These are phyloP conservation scores for Akebia trifoliata DNA, from an alignment of 164 flowering plant species.

Conservation along the genomic window DNA sequence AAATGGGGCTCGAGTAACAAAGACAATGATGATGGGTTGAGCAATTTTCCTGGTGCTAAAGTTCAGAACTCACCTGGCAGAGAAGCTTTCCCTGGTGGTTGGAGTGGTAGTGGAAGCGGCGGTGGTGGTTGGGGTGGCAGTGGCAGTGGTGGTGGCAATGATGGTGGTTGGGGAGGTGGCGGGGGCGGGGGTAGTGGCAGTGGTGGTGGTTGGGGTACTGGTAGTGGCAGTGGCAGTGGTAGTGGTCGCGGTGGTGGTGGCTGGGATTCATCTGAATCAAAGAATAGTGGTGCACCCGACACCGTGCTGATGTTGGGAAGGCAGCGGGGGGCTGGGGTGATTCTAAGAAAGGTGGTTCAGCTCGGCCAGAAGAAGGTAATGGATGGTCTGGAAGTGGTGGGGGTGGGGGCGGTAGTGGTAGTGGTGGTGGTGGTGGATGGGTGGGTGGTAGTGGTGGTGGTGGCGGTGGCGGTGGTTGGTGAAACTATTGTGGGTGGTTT, in stretches of 20 bases:
- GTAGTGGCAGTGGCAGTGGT: not conserved
- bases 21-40: slow-evolving; percentile 50
- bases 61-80: slow-evolving; percentile 61
- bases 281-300: slow-evolving; percentile 16
- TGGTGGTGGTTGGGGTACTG: slow-evolving; percentile 11
- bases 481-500: not conserved
- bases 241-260: slow-evolving; percentile 9
- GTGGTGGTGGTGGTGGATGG: too few relatives aligned
- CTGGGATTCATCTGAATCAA: slow-evolving; percentile 6
- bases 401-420: slow-evolving; percentile 9
- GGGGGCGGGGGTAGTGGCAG: slow-evolving; percentile 12
- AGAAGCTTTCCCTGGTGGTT: slow-evolving; percentile 69
- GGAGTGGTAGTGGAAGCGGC: slow-evolving; percentile 46
- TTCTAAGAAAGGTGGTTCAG: slow-evolving; percentile 12
- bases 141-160: slow-evolving; percentile 13
- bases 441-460: too few relatives aligned
- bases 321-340: slow-evolving; percentile 27
- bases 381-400: slow-evolving; percentile 21
- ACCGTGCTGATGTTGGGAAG: slow-evolving; percentile 15
- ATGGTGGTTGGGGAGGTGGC: slow-evolving; percentile 16
- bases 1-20: slow-evolving; percentile 51
- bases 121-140: slow-evolving; percentile 26
- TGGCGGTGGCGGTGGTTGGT: slow-evolving; percentile 3
- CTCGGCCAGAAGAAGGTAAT: slow-evolving; percentile 1
- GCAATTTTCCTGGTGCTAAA: slow-evolving; percentile 45